These are phyloP conservation scores for Metschnikowia shivogae DNA, from an alignment of 805 yeast genomes.

Conservation along the genomic window DNA sequence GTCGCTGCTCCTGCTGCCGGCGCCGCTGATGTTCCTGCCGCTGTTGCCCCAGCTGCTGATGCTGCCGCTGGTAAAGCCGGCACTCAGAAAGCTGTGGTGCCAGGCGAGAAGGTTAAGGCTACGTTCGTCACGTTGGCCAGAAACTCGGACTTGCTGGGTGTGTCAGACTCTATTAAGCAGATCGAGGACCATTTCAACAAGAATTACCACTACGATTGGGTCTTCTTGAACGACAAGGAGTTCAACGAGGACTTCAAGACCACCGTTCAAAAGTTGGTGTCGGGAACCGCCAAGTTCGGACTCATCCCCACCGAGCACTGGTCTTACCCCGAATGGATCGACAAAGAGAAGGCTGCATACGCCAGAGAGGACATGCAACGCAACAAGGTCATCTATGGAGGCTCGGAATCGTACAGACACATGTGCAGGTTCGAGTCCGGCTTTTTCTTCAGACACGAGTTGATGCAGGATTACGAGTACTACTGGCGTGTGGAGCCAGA, in stretches of 20 bases:
- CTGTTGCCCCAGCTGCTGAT: slow-evolving; percentile 11
- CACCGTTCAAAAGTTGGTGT: slow-evolving; percentile 14
- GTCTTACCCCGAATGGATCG: slow-evolving; percentile 21
- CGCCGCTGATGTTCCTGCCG: slow-evolving; percentile 2
- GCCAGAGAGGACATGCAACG: slow-evolving; percentile 23
- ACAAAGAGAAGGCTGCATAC: slow-evolving; percentile 24
- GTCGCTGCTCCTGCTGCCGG: not conserved
- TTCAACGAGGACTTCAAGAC: slow-evolving; percentile 21
- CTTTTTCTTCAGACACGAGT: slow-evolving; percentile 18
- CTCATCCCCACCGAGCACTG: slow-evolving; percentile 21
- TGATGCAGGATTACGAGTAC: slow-evolving; percentile 22
- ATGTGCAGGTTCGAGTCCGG: slow-evolving; percentile 22
- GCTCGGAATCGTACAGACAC: slow-evolving; percentile 17
- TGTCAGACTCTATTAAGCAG: slow-evolving; percentile 17
- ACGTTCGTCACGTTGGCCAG: slow-evolving; percentile 39
- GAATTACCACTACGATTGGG: slow-evolving; percentile 25
- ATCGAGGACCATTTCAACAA: slow-evolving; percentile 23
- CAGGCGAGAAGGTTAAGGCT: slow-evolving; percentile 52
- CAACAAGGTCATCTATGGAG: slow-evolving; percentile 28
- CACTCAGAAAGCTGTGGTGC: slow-evolving; percentile 2
- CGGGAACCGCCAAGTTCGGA: slow-evolving; percentile 20
- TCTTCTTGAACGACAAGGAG: slow-evolving; percentile 23
- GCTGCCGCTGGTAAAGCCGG: slow-evolving; percentile 4
- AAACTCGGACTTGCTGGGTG: slow-evolving; percentile 13
- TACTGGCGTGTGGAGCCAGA: slow-evolving; percentile 27